phyloP scores from a whole-genome alignment of 1,284 basidiomycete species.

The Cryptococcus maquisensis region DNA sequence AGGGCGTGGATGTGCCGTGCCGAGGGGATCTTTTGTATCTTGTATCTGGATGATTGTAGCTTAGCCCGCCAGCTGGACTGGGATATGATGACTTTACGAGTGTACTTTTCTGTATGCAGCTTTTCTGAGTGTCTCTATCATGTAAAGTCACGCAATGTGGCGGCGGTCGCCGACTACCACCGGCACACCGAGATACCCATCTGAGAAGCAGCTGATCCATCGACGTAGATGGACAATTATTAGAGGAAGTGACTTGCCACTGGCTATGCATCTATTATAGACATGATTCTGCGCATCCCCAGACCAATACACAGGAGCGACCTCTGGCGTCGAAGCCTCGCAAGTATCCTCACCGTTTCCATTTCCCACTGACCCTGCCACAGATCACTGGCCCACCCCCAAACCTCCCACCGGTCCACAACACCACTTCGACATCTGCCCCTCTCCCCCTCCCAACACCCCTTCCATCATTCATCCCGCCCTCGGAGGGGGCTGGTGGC shows the following conservation, averaged over 20 bases:
- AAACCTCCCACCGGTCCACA: conserved; percentile 22
- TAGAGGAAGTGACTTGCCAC: too few relatives aligned
- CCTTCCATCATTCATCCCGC: conserved; percentile 24
- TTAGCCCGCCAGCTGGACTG: background rate
- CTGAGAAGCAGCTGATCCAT: too few relatives aligned
- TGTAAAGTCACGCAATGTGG: too few relatives aligned
- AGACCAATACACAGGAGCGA: background rate
- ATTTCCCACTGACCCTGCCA: background rate
- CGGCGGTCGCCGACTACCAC: too few relatives aligned
- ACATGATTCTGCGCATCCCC: too few relatives aligned
- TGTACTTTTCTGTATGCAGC: too few relatives aligned
- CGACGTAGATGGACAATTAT: too few relatives aligned
- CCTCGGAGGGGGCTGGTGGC: conserved; percentile 15
- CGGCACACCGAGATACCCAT: too few relatives aligned
- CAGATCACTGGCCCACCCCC: conserved; percentile 47
- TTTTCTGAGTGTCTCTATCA: too few relatives aligned
- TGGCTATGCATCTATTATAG: too few relatives aligned
- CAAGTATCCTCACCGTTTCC: background rate
- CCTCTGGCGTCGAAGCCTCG: background rate
- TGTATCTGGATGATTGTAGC: background rate
- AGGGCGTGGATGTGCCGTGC: background rate
- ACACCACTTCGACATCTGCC: conserved; percentile 35
- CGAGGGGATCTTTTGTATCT: too few relatives aligned
- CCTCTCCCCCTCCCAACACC: conserved; percentile 36
- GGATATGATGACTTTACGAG: background rate